A percentile compares a stretch with the other conserved stretches of the same genome.
These are phyloP conservation scores for Curvularia hawaiiensis DNA, from an alignment of 2,329 filamentous ascomycete species.

Conservation along the genomic window DNA sequence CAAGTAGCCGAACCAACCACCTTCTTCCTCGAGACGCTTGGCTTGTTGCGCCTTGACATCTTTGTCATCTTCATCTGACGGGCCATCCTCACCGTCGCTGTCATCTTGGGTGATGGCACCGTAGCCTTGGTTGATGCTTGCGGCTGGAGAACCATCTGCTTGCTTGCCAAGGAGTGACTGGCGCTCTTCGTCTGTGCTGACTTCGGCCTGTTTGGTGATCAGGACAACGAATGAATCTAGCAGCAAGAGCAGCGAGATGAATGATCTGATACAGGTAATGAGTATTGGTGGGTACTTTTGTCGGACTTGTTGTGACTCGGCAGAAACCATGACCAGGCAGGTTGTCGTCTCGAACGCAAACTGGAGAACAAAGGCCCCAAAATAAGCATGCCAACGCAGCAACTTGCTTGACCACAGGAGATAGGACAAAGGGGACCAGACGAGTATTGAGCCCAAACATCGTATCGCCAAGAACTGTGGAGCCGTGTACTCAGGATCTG, in stretches of 20 bases:
- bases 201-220: slow-evolving; percentile 35
- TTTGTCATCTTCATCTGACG: slow-evolving; percentile 58
- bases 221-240: slow-evolving; percentile 39
- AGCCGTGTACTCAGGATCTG: slow-evolving; percentile 37
- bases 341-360: slow-evolving; percentile 40
- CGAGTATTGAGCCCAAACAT: slow-evolving; percentile 42
- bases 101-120: slow-evolving; percentile 37
- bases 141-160: slow-evolving; percentile 42
- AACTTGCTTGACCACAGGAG: slow-evolving; percentile 29
- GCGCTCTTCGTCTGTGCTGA: slow-evolving; percentile 59
- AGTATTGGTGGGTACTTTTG: slow-evolving; percentile 30
- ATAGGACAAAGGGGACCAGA: slow-evolving; percentile 37
- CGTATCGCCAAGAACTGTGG: slow-evolving; percentile 42
- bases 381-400: slow-evolving; percentile 42
- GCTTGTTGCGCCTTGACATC: slow-evolving; percentile 57
- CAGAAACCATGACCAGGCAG: slow-evolving; percentile 32
- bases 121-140: slow-evolving; percentile 44
- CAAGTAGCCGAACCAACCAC: slow-evolving; percentile 77
- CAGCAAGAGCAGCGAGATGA: slow-evolving; percentile 32
- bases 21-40: slow-evolving; percentile 73
- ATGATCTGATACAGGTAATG: slow-evolving; percentile 28
- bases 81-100: slow-evolving; percentile 51
- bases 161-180: slow-evolving; percentile 62
- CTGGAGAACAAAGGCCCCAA: slow-evolving; percentile 40
- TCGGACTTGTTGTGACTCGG: slow-evolving; percentile 20